Conservation (phyloP, 2,329 filamentous ascomycete genomes). For the Pezizomycotina sp. region DNA sequence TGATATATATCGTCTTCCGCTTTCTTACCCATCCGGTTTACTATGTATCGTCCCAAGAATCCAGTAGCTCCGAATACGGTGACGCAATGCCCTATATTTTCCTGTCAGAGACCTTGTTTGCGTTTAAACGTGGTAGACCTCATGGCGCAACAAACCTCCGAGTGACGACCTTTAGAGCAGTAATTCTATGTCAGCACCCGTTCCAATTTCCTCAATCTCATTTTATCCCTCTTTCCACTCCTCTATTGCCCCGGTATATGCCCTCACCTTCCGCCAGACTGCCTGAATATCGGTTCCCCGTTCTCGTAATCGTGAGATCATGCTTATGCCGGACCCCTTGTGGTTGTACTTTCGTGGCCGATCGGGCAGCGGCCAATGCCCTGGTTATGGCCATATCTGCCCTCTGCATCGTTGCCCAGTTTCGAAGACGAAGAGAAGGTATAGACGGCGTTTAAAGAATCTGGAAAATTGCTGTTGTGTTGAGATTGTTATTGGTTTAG, state of each 20-base stretch:
- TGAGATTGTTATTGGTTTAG: no score
- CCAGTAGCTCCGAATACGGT: conserved; percentile 97
- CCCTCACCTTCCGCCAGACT: conserved; percentile 65
- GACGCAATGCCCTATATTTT: conserved; percentile 62
- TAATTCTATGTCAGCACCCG: conserved; percentile 5
- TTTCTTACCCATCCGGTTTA: conserved; percentile 67
- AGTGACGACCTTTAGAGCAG: conserved; percentile 50
- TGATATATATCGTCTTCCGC: not conserved
- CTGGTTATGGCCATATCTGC: no score
- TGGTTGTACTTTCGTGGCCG: conserved; percentile 27
- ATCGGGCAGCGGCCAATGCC: conserved; percentile 28
- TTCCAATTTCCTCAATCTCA: not conserved
- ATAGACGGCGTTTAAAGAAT: no score
- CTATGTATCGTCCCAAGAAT: conserved; percentile 89
- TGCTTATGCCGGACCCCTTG: conserved; percentile 38
- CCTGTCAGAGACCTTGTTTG: conserved; percentile 18
- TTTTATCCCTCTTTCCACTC: not conserved
- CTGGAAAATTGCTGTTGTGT: no score
- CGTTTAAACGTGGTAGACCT: not conserved
- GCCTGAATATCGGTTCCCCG: conserved; percentile 87
- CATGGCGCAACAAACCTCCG: conserved; percentile 46
- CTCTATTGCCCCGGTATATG: not conserved
- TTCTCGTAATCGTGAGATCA: conserved; percentile 85
- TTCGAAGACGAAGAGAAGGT: no score
- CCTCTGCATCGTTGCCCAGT: no score